Conservation (phyloP, 805 yeast genomes). For the Lipomyces sp. region DNA sequence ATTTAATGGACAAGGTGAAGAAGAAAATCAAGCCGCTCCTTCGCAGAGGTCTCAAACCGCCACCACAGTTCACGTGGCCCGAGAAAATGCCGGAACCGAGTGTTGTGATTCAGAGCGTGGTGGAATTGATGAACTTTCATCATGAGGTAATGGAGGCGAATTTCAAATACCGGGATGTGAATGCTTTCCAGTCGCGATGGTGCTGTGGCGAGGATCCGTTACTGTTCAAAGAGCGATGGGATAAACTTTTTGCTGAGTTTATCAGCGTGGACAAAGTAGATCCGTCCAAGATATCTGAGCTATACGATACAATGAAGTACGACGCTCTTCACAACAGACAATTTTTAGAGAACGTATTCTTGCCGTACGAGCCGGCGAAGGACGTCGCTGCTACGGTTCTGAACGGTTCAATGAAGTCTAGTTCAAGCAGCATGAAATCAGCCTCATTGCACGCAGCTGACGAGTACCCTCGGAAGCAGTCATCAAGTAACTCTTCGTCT, state of each 20-base stretch:
- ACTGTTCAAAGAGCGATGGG: constrained; percentile 95
- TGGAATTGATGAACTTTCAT: constrained; percentile 93
- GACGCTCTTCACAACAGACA: constrained; percentile 95
- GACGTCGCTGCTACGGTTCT: constrained; percentile 41
- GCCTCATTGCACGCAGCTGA: constrained; percentile 50
- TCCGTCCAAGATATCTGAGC: constrained; percentile 94
- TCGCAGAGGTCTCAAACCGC: constrained; percentile 95
- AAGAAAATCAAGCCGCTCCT: constrained; percentile 92
- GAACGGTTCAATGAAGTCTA: neutral
- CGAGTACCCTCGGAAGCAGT: constrained; percentile 57
- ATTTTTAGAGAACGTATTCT: constrained; percentile 80
- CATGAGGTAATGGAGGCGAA: constrained; percentile 81
- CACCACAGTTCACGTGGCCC: constrained; percentile 98
- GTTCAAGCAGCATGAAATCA: constrained; percentile 39
- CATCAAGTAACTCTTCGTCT: constrained; percentile 41
- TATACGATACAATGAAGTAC: constrained; percentile 97
- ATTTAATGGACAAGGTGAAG: constrained; percentile 95
- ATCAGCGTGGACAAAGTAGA: constrained; percentile 92
- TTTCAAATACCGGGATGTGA: constrained; percentile 67
- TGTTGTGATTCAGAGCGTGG: constrained; percentile 89
- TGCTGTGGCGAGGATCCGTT: constrained; percentile 95
- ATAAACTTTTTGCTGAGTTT: constrained; percentile 90
- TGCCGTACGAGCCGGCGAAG: constrained; percentile 53
- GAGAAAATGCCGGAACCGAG: constrained; percentile 98
- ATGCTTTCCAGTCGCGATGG: constrained; percentile 78